These are phyloP conservation scores for Mortierella sp. DNA, from an alignment of 371 early-diverging fungal species.

Conservation along the genomic window DNA sequence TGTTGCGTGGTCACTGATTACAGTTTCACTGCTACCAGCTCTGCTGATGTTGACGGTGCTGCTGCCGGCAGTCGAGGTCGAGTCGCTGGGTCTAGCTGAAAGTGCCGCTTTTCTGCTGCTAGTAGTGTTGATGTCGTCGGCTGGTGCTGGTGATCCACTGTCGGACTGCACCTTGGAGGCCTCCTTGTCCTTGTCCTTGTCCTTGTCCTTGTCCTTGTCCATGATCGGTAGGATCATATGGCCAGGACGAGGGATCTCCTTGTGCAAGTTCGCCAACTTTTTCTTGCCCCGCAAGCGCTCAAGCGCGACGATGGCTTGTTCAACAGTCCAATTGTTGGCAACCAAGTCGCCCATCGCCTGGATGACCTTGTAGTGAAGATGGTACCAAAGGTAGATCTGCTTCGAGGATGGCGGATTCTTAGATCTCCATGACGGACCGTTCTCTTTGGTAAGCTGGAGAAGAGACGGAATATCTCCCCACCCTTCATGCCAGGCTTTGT, in stretches of 20 bases:
- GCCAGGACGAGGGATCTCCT: neutral
- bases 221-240: neutral
- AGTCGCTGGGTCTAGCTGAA: neutral
- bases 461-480: neutral
- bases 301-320: neutral
- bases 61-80: neutral
- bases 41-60: neutral
- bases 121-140: neutral
- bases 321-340: neutral
- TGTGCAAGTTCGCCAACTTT: neutral
- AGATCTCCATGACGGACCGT: neutral
- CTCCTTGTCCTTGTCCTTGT: neutral
- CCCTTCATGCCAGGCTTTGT: neutral
- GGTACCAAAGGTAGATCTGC: neutral
- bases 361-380: neutral
- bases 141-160: neutral
- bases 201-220: neutral
- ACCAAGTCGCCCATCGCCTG: neutral
- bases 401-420: neutral
- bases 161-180: neutral
- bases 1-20: neutral
- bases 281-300: neutral
- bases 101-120: neutral
- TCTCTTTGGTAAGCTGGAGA: neutral
- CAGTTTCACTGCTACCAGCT: neutral